Evolutionary conservation across 805 yeast genomes (phyloP).

Genomic region (Ogataea sp.): DNA sequence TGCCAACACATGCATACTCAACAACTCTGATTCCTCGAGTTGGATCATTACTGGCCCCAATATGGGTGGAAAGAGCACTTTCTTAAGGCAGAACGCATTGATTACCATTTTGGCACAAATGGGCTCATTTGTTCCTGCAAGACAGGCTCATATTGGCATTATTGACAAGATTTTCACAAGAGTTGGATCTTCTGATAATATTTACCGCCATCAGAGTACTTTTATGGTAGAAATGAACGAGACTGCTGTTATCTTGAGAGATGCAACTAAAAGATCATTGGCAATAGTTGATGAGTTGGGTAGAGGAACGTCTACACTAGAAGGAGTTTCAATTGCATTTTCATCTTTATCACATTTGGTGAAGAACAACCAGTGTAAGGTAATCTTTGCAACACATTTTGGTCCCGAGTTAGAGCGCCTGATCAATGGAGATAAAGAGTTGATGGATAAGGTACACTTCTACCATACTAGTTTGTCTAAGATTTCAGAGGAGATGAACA

Average conservation of each 20-base stretch:
- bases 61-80: slow-evolving; percentile 82
- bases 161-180: slow-evolving; percentile 77
- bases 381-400: slow-evolving; percentile 89
- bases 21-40: slow-evolving; percentile 19
- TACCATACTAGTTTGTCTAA: slow-evolving; percentile 12
- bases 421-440: slow-evolving; percentile 22
- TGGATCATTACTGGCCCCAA: slow-evolving; percentile 85
- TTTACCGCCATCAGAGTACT: slow-evolving; percentile 73
- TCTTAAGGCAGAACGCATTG: slow-evolving; percentile 64
- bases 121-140: slow-evolving; percentile 69
- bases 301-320: slow-evolving; percentile 78
- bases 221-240: slow-evolving; percentile 93
- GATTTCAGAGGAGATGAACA: not conserved
- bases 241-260: slow-evolving; percentile 58
- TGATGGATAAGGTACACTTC: slow-evolving; percentile 16
- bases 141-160: slow-evolving; percentile 52
- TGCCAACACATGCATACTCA: slow-evolving; percentile 32
- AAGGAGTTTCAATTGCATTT: slow-evolving; percentile 80
- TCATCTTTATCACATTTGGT: slow-evolving; percentile 58
- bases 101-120: slow-evolving; percentile 64
- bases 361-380: slow-evolving; percentile 49
- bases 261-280: slow-evolving; percentile 59
- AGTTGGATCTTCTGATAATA: slow-evolving; percentile 79
- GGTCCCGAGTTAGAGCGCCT: slow-evolving; percentile 44
- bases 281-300: slow-evolving; percentile 87